Base-by-base conservation (phyloP, 495 filamentous ascomycete species). In the Trichoderma gamsii region DNA sequence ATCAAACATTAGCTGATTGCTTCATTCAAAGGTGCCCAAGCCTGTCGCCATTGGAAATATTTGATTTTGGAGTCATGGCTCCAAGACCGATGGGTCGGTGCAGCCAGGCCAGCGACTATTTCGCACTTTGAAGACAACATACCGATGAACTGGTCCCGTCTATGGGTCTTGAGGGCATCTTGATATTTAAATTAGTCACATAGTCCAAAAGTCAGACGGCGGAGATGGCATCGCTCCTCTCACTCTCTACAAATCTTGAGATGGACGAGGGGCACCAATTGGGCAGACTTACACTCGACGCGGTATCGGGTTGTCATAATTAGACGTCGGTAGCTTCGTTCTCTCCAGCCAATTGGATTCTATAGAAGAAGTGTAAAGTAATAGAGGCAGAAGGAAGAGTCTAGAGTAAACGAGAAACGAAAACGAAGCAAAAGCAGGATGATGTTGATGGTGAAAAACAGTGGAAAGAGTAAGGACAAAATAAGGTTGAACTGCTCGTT, bases 151-250 rank as follows among this genome's bases (percentile, higher is more conserved):
- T 96, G 92, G 78, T 97, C 92, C 72, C 92, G 83, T 41, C 91
- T 85, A 81, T 96, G 92, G 64, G 90, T 88, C 83, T 92, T 96
- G 76, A 95, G 87, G 51, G 92, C 92, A 84, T 96, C 92, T 95
- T 71, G 27, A 71, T 12, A 68, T 44, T 68, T 69, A 76, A 38
- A 78, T 71, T 38, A 68, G 59, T 18, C 6, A 13, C 25, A 27
- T 16, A 7, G 1, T 49, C 13, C n/a, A 49, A 49, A 2, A n/a
- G 2, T 32, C 5, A 12, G 8, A 21, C 12, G 0, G 18, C 16
- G 7, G 25, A 9, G 21, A 9, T 21, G 18, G 18, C 49, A 23
- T 52, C 8, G 18, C 43, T n/a, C 49, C n/a, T 52, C 49, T 23
- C 8, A 9, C 63, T 64, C 35, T 23, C 23, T 64, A 70, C 46